These are phyloP conservation scores for Lactarius evosmus DNA, from an alignment of 768 basidiomycete genomes.

Conservation along the genomic window DNA sequence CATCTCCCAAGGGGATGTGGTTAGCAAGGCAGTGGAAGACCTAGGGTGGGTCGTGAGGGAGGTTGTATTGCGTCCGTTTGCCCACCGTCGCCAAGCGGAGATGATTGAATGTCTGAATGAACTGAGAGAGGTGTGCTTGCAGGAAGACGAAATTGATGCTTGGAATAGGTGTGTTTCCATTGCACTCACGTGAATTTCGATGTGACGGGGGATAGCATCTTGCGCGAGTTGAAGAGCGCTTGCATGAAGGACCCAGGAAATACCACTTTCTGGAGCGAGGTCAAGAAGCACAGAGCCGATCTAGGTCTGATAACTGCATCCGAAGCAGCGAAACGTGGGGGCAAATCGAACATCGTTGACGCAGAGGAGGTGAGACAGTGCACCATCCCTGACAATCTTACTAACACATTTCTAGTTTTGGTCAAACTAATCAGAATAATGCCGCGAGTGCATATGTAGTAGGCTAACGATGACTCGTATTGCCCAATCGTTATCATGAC, in stretches of 20 bases:
- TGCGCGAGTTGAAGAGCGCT: constrained; percentile 53
- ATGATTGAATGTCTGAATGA: constrained; percentile 69
- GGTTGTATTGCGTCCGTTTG: constrained; percentile 68
- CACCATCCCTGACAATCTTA: background rate
- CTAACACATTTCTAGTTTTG: constrained; percentile 15
- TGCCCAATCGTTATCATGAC: background rate
- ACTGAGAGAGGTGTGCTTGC: constrained; percentile 57
- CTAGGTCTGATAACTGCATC: constrained; percentile 59
- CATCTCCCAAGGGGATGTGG: constrained; percentile 69
- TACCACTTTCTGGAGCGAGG: constrained; percentile 59
- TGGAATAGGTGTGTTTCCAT: constrained; percentile 61
- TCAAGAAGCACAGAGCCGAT: constrained; percentile 44
- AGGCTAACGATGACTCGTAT: background rate
- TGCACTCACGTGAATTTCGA: constrained; percentile 4
- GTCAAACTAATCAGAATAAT: constrained; percentile 4
- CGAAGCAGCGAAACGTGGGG: constrained; percentile 61
- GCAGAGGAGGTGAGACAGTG: constrained; percentile 47
- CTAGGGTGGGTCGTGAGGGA: constrained; percentile 67
- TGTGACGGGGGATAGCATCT: constrained; percentile 45
- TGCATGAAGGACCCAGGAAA: constrained; percentile 60
- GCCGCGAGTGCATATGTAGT: background rate
- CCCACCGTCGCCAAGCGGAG: constrained; percentile 59
- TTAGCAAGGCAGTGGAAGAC: constrained; percentile 83
- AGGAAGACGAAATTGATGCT: constrained; percentile 81
- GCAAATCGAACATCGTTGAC: constrained; percentile 55